Conservation (phyloP, 768 basidiomycete genomes). For the Naganishia vaughanmartiniae region DNA sequence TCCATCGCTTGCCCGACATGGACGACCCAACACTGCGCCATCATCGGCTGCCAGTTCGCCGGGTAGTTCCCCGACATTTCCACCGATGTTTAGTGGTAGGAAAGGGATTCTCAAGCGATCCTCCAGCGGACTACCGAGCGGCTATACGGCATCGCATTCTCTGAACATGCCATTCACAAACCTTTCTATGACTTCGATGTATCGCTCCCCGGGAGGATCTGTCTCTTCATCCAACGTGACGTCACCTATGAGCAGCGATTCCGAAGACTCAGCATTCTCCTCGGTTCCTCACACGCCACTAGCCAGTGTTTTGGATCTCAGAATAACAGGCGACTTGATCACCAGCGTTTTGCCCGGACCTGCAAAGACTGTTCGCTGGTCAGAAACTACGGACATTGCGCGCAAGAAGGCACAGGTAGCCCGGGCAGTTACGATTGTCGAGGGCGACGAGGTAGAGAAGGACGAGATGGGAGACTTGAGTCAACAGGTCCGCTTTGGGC, state of each 20-base stretch:
- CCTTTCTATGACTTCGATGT: background rate
- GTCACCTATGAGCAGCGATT: constrained; percentile 15
- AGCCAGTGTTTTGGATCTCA: background rate
- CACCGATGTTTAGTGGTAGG: constrained; percentile 1
- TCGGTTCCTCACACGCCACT: constrained; percentile 17
- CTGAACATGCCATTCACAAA: background rate
- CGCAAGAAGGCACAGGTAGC: background rate
- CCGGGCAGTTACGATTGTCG: background rate
- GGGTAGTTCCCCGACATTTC: background rate
- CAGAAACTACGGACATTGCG: background rate
- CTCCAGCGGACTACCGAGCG: background rate
- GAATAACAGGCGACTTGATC: background rate
- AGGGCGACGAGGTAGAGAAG: background rate
- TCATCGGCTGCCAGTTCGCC: constrained; percentile 3
- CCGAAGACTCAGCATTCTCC: constrained; percentile 9
- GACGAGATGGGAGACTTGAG: background rate
- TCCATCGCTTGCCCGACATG: background rate
- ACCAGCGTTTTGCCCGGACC: background rate
- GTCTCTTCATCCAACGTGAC: constrained; percentile 23
- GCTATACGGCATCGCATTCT: background rate
- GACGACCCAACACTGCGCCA: constrained; percentile 7
- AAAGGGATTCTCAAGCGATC: constrained; percentile 13
- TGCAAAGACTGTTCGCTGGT: constrained; percentile 18
- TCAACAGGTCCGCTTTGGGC: background rate
- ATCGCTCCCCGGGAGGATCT: background rate